phyloP scores from a whole-genome alignment of 1,284 basidiomycete genomes.

The Fomitopsis palustris region DNA sequence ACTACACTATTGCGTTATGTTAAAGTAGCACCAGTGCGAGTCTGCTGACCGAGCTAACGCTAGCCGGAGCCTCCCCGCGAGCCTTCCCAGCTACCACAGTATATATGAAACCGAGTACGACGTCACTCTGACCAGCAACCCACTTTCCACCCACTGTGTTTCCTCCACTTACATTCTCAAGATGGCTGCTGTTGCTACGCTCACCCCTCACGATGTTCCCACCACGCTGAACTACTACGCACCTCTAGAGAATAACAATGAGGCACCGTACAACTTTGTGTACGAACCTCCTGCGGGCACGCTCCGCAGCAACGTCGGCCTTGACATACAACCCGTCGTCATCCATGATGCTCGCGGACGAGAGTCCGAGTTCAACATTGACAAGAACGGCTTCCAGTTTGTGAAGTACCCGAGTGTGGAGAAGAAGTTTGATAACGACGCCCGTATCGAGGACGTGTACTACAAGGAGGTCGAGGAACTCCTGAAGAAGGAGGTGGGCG shows the following conservation, averaged over 20 bases:
- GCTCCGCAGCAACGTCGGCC: slow-evolving; percentile 22
- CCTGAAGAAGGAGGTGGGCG: slow-evolving; percentile 38
- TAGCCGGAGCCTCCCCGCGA: neutral
- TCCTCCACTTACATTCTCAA: neutral
- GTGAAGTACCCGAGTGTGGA: slow-evolving; percentile 31
- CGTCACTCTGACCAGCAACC: neutral
- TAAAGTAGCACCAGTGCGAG: neutral
- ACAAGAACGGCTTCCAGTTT: slow-evolving; percentile 42
- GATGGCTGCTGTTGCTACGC: slow-evolving; percentile 27
- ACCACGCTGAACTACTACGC: slow-evolving; percentile 30
- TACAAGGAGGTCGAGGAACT: slow-evolving; percentile 42
- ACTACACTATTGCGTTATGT: neutral
- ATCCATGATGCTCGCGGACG: slow-evolving; percentile 32
- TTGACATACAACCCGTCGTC: slow-evolving; percentile 21
- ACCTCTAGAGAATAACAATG: slow-evolving; percentile 17
- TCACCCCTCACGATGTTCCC: slow-evolving; percentile 28
- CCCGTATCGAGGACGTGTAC: slow-evolving; percentile 32
- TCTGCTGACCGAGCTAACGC: slow-evolving; percentile 3
- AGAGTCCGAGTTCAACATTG: slow-evolving; percentile 32
- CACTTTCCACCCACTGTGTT: neutral
- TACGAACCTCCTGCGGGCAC: slow-evolving; percentile 20
- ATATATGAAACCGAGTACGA: neutral
- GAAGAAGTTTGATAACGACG: slow-evolving; percentile 41
- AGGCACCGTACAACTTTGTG: slow-evolving; percentile 26
- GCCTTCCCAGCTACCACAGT: neutral